These are phyloP conservation scores for Aspergillus eucalypticola DNA, from an alignment of 2,329 filamentous ascomycete species.

Conservation along the genomic window DNA sequence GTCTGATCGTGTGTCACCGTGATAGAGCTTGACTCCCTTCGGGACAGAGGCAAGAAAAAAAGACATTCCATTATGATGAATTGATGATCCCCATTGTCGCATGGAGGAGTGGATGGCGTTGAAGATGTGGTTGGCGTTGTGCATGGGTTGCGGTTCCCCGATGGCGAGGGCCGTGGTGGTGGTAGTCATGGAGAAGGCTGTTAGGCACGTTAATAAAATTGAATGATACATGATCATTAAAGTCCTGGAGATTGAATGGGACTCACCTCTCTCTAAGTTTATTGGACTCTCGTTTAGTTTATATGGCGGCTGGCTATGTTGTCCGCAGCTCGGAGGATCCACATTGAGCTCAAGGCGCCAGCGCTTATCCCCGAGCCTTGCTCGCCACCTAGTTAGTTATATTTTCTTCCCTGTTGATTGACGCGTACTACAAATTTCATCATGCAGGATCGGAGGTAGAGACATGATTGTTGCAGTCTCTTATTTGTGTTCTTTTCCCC, in stretches of 20 bases:
- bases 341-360: neutral
- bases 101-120: slow-evolving; percentile 3
- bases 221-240: neutral
- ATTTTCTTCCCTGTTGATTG: neutral
- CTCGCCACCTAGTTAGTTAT: neutral
- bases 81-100: slow-evolving; percentile 1
- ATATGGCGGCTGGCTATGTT: neutral
- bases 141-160: neutral
- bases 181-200: too few relatives aligned
- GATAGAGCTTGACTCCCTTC: neutral
- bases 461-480: neutral
- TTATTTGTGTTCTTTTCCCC: neutral
- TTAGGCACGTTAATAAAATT: neutral
- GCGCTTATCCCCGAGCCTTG: neutral
- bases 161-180: neutral
- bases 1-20: neutral
- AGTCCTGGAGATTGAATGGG: too few relatives aligned
- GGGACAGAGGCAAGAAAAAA: neutral
- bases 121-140: slow-evolving; percentile 2
- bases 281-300: neutral
- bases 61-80: neutral
- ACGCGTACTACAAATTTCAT: neutral
- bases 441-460: neutral
- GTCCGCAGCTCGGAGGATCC: neutral
- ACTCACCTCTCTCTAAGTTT: too few relatives aligned